Percentiles rank a stretch among this genome's conserved stretches.
These are phyloP conservation scores for Quercus berberidifolia DNA, from an alignment of 306 rosid species.

Conservation along the genomic window DNA sequence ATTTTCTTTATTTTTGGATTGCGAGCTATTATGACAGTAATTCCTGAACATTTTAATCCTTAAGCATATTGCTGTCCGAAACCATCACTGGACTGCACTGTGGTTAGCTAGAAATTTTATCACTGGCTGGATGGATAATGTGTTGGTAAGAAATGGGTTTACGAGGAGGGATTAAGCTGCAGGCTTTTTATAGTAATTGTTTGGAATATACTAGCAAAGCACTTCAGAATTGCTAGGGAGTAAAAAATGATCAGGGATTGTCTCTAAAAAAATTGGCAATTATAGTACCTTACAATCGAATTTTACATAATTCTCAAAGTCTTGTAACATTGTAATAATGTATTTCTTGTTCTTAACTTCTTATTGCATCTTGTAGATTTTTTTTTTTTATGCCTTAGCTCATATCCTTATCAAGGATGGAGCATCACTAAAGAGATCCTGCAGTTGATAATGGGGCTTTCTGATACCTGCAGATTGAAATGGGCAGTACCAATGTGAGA, in stretches of 20 bases:
- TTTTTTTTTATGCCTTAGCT: not conserved
- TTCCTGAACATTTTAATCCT: not conserved
- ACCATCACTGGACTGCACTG: not conserved
- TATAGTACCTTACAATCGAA: not conserved
- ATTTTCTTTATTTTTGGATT: not conserved
- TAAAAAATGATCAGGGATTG: not conserved
- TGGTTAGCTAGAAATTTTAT: not conserved
- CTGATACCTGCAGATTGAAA: constrained; percentile 43
- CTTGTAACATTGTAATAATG: not conserved
- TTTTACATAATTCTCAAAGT: not conserved
- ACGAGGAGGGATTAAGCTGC: not conserved
- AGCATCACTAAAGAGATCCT: not conserved
- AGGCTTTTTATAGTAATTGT: not conserved
- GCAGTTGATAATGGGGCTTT: not conserved
- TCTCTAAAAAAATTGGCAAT: not conserved
- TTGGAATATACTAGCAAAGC: not conserved
- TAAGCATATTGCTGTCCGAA: not conserved
- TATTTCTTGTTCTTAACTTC: not conserved
- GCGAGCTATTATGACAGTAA: not conserved
- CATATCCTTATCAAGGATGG: not conserved
- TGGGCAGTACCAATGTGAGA: constrained; percentile 56
- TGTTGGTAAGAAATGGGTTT: not conserved
- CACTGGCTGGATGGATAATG: not conserved
- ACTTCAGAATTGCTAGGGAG: not conserved
- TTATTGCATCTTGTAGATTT: not conserved